Evolutionary conservation across 495 filamentous ascomycete genomes (phyloP).

Genomic region (Hypoxylon subgilvum): DNA sequence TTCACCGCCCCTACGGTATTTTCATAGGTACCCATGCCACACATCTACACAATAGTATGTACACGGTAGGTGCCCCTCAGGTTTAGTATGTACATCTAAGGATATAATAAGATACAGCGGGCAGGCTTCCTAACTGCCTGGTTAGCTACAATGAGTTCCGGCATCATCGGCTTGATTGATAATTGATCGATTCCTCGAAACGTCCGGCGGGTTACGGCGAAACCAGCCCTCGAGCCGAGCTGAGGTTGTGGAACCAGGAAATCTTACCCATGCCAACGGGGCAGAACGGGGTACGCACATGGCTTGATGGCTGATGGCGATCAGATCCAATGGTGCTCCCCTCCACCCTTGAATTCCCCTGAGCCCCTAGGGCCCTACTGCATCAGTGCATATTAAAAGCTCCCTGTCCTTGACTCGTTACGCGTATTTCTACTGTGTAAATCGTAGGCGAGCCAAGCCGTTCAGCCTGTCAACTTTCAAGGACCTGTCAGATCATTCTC

Average conservation of each 20-base stretch:
- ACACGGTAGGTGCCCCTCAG: too few species aligned
- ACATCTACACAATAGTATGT: too few species aligned
- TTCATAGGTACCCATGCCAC: too few species aligned
- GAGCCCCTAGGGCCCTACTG: too few species aligned
- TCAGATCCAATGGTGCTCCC: constrained; percentile 24
- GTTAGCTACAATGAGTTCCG: too few species aligned
- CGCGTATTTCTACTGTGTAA: too few species aligned
- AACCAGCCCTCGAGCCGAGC: constrained; percentile 22
- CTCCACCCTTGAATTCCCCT: constrained; percentile 4
- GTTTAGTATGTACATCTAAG: too few species aligned
- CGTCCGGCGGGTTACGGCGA: constrained; percentile 16
- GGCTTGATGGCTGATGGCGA: constrained; percentile 33
- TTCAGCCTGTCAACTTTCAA: too few species aligned
- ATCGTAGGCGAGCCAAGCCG: constrained; percentile 15
- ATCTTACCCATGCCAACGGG: constrained; percentile 25
- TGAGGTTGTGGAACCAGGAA: constrained; percentile 28
- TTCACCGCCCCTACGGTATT: constrained; percentile 11
- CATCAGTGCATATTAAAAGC: too few species aligned
- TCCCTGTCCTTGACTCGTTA: constrained; percentile 14
- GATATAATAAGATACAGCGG: too few species aligned
- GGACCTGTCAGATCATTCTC: constrained; percentile 27
- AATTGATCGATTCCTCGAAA: constrained; percentile 17
- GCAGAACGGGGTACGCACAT: constrained; percentile 22
- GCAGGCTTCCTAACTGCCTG: too few species aligned
- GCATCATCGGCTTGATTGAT: constrained; percentile 11